Percentiles rank a stretch among this genome's conserved stretches.
These are phyloP conservation scores for Xylaria sp. DNA, from an alignment of 2,329 filamentous ascomycete genomes.

Conservation along the genomic window DNA sequence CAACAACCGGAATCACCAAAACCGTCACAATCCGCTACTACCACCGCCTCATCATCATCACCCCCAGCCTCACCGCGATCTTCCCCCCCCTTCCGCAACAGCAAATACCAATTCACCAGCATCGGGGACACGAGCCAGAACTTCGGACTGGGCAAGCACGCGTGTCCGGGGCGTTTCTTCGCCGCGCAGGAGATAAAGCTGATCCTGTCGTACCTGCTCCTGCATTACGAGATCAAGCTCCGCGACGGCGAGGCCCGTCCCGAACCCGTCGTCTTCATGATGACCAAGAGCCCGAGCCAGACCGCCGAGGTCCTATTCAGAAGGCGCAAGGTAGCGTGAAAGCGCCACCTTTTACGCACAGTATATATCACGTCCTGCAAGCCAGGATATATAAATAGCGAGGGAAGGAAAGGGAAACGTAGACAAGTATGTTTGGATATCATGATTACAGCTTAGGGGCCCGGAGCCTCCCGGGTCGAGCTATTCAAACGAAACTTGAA, in stretches of 20 bases:
- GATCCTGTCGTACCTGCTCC: slow-evolving; percentile 48
- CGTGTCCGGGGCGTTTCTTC: slow-evolving; percentile 53
- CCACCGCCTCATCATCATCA: too few relatives aligned
- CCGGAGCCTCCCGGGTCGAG: slow-evolving; percentile 20
- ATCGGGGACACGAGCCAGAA: slow-evolving; percentile 45
- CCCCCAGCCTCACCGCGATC: slow-evolving; percentile 16
- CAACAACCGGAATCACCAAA: slow-evolving; percentile 37
- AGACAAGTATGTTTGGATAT: not conserved
- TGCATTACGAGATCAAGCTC: slow-evolving; percentile 48
- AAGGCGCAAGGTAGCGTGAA: slow-evolving; percentile 22
- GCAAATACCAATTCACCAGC: slow-evolving; percentile 42
- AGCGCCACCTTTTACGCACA: not conserved
- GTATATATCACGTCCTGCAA: not conserved
- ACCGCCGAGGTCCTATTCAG: slow-evolving; percentile 41
- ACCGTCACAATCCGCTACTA: too few relatives aligned
- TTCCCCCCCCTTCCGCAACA: not conserved
- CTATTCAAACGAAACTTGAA: not conserved
- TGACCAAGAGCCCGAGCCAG: slow-evolving; percentile 42
- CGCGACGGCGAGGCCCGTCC: slow-evolving; percentile 38
- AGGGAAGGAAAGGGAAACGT: not conserved
- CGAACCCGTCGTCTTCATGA: slow-evolving; percentile 42
- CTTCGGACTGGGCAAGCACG: slow-evolving; percentile 48
- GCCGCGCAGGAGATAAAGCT: slow-evolving; percentile 53
- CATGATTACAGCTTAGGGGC: slow-evolving; percentile 9
- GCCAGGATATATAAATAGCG: not conserved